A percentile compares a stretch with the other conserved stretches of the same genome.
Conservation (phyloP, 768 basidiomycete genomes). For the Thelephora aurantiotincta region DNA sequence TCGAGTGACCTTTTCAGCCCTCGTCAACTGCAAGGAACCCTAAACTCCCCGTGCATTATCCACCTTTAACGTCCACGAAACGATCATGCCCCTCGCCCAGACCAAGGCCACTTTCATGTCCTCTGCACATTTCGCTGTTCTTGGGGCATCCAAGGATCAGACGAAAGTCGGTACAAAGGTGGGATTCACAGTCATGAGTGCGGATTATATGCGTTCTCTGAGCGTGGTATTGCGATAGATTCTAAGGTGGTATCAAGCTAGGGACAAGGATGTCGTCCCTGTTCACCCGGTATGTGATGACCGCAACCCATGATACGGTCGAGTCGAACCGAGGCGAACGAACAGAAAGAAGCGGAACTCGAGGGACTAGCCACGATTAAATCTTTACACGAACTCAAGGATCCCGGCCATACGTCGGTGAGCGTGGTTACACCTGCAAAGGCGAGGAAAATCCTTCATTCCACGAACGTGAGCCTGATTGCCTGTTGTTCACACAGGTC, state of each 20-base stretch:
- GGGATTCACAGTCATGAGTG: background rate
- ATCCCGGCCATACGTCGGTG: slow-evolving; percentile 54
- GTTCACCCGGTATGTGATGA: slow-evolving; percentile 49
- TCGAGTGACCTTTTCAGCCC: too few relatives aligned
- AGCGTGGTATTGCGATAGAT: slow-evolving; percentile 28
- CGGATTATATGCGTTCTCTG: background rate
- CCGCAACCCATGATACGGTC: background rate
- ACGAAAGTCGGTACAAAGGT: slow-evolving; percentile 72
- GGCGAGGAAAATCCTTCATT: slow-evolving; percentile 19
- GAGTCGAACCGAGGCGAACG: background rate
- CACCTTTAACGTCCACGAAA: too few relatives aligned
- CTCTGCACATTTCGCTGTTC: slow-evolving; percentile 56
- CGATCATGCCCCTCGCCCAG: too few relatives aligned
- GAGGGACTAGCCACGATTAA: slow-evolving; percentile 48
- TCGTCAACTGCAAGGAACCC: too few relatives aligned
- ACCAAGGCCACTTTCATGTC: slow-evolving; percentile 40
- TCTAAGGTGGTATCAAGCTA: slow-evolving; percentile 60
- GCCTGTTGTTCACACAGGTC: slow-evolving; percentile 27
- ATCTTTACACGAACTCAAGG: slow-evolving; percentile 39
- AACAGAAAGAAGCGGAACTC: slow-evolving; percentile 54
- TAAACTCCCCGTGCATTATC: too few relatives aligned
- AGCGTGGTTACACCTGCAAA: slow-evolving; percentile 70
- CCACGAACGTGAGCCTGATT: background rate
- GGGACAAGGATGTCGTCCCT: slow-evolving; percentile 47
- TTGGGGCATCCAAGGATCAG: slow-evolving; percentile 72